phyloP scores from a whole-genome alignment of 257 asterid genomes.

The Plectranthus barbatus region DNA sequence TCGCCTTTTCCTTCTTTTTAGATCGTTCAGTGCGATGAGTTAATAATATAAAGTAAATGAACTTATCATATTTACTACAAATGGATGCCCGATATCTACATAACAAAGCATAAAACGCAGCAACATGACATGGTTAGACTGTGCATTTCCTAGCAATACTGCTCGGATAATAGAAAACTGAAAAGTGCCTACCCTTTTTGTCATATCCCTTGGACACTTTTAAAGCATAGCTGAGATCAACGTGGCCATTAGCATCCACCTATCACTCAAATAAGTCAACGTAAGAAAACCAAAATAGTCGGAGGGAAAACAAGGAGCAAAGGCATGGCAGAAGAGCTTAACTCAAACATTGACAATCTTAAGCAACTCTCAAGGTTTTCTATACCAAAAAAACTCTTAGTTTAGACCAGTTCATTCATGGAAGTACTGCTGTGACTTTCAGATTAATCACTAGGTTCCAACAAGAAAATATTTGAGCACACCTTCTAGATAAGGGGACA shows the following conservation, averaged over 20 bases:
- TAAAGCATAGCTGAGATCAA: slow-evolving; percentile 40
- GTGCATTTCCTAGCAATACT: neutral
- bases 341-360: no score
- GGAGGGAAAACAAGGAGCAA: neutral
- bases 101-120: neutral
- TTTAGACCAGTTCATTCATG: no score
- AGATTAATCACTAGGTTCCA: neutral
- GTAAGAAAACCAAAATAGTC: neutral
- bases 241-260: slow-evolving; percentile 40
- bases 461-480: neutral
- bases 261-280: slow-evolving; percentile 14
- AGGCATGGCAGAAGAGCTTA: neutral
- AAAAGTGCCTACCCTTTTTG: slow-evolving; percentile 31
- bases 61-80: neutral
- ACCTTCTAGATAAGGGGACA: neutral
- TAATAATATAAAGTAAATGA: neutral
- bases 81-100: neutral
- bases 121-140: no score
- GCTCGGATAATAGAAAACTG: neutral
- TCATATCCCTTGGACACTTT: slow-evolving; percentile 52
- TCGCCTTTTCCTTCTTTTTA: no score
- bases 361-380: no score
- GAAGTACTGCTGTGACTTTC: no score
- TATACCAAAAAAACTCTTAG: no score
- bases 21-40: neutral